Conservation (phyloP, 345 rosid genomes). For the Eucalyptus cloeziana region DNA sequence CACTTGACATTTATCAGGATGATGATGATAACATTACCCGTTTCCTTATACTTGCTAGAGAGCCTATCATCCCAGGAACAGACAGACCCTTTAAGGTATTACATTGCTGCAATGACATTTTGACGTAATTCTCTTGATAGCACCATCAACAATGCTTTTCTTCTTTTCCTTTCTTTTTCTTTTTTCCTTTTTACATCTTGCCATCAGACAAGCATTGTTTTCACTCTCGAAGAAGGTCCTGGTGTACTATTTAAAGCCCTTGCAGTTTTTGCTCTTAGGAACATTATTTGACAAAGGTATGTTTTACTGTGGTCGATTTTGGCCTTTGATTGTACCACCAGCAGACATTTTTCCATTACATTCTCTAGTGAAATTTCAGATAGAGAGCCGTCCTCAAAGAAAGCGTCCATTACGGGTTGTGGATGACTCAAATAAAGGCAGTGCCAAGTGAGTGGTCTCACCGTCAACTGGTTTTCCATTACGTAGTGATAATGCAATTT, state of each 20-base stretch:
- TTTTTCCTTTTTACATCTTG: not conserved
- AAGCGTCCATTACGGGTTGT: slow-evolving; percentile 65
- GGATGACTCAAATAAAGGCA: slow-evolving; percentile 74
- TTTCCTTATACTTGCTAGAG: slow-evolving; percentile 83
- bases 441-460: slow-evolving; percentile 46
- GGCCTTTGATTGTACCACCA: not conserved
- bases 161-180: not conserved
- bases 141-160: not conserved
- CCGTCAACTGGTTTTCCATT: not conserved
- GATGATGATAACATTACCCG: slow-evolving; percentile 69
- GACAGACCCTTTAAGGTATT: slow-evolving; percentile 64
- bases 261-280: slow-evolving; percentile 81
- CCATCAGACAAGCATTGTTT: slow-evolving; percentile 89
- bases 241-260: slow-evolving; percentile 85
- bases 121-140: not conserved
- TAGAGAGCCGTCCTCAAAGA: slow-evolving; percentile 86
- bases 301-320: not conserved
- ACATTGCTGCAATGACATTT: not conserved
- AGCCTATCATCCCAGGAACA: slow-evolving; percentile 72
- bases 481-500: not conserved
- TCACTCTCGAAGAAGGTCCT: slow-evolving; percentile 92
- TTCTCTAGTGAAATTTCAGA: slow-evolving; percentile 27
- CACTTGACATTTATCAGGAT: slow-evolving; percentile 35
- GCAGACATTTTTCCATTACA: not conserved
- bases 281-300: slow-evolving; percentile 78